Evolutionary conservation across 352 stramenopile species (phyloP), one percentile per base, ranked within the genome.

Genomic region (Pythium guiyangense): DNA sequence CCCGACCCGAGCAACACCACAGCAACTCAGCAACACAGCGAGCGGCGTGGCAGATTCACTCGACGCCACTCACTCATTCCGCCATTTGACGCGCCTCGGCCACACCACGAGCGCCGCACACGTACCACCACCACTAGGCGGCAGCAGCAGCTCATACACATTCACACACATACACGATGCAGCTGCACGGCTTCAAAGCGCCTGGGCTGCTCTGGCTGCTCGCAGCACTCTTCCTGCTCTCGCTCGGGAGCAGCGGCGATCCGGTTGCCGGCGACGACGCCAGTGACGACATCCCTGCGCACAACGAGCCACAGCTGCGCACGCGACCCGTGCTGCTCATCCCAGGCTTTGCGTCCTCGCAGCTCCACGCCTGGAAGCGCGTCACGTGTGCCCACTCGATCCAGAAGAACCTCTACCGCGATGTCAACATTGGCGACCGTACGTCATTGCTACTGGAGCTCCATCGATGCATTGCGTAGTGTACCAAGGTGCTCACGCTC

Each of bases 391-490:
- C 74, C 53, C 79, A 70, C 8, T 65, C 74, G 45, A 84, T 92
- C 64, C 77, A 82, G 69, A 81, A 85, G 62, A 89, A 89, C 50
- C 69, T 92, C 51, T 90, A 88, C 37, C 78, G 77, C 20, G 75
- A 92, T 45, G 75, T 92, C 35, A 81, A 84, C 29, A 78, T 92
- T 37, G 83, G 83, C 27, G 83, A 92, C 57, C 78, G 83, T 86
- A 63, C 48, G 76, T 76, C 2, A 6, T 37, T 37, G 5, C 8
- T 10, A 12, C 10, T 1, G 5, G 12, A 2, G 5, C 31, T 10
- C 31, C 3, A 10, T n/a, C n/a, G n/a, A n/a, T n/a, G n/a, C n/a
- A n/a, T 35, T 27, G 4, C 2, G 26, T 52, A 55, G 27, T 55
- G 6, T 53, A 11, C 6, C 27, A 5, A 50, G 29, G 42, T 15